Evolutionary conservation across 2,329 filamentous ascomycete species (phyloP), one percentile per base, ranked within the genome.

Genomic region (Plenodomus tracheiphilus): DNA sequence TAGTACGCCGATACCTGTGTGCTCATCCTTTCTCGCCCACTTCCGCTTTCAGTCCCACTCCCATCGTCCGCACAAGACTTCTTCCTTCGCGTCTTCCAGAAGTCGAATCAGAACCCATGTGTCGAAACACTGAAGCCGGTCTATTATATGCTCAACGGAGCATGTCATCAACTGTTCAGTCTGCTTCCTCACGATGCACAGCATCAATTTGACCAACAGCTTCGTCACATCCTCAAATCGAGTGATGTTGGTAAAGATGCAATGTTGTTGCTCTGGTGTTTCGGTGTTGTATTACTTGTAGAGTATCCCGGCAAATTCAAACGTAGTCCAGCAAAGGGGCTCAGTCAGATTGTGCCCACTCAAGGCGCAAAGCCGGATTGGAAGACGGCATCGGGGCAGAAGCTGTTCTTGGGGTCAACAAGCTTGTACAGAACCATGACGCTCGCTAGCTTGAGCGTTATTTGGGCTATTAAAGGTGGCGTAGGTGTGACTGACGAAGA

Each of bases 71-170:
- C 67, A 7, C 68, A 72, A 19, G 40, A 53, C 2, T 72, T 74
- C 48, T 69, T 74, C 39, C 53, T 72, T 7, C 58, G 54, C 19
- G 47, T 64, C 2, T 72, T 72, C 34, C 61, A 70, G 41, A 54
- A 53, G 15, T 64, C 68, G 22, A 56, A 43, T 2, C 49, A 61
- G 10, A 53, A 43, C 19, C 68, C 64, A 19, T 53, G 55, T 43
- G 57, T 62, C 7, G 46, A 49, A 7, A 64, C 60, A 1, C 53
- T 74, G 4, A 56, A 58, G 34, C 54, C 63, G 4, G 54, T 72
- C 3, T 68, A 71, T 22, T 53, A 43, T 16, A 67, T 72, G 59
- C 59, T 73, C 19, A 66, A 68, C 47, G 71, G 71, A 39, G 69
- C 70, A n/a, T 73, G 71, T 47, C 48, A 55, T 18, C 59, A 61